Base-by-base conservation (phyloP, 2,329 filamentous ascomycete species). In the Ramichloridium luteum region DNA sequence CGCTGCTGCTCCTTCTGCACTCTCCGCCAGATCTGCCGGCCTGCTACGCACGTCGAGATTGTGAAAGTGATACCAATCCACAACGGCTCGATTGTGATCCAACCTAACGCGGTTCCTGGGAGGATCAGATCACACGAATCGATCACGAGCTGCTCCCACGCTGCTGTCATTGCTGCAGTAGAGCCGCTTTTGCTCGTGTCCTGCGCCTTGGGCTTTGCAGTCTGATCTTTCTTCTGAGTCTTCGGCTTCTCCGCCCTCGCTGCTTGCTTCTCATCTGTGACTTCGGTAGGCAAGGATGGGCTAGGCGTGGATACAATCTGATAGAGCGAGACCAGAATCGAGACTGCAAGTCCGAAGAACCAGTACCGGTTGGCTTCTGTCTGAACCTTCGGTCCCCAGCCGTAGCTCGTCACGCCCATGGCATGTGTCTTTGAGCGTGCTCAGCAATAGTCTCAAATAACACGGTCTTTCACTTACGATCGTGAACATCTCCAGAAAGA, bases 351-450 rank as follows among this genome's bases (percentile, higher is more conserved):
- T 0, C 68, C 67, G 23, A 74, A 70, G 40, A 82, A 69, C 80
- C 80, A 85, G 54, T 79, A 75, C 31, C 72, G 67, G 55, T 80
- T 72, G 1, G 70, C 71, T 55, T 83, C 74, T 13, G 67, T 38
- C 27, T 71, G 61, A 3, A 79, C 45, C 15, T 40, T 44, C n/a
- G 45, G 44, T 11, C 65, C 65, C 52, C 60, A 66, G 1, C 50
- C 28, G 2, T 56, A 56, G 1, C 45, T 48, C 22, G 62, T 64
- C 1, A 65, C 45, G 1, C 65, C 67, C 58, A 77, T 74, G 9
- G 71, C 52, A 28, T 67, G 58, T 15, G 31, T 44, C 40, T 39
- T 13, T 8, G 27, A n/a, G 13, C 23, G 6, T 3, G 15, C 20
- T n/a, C n/a, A n/a, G n/a, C 13, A 8, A 20, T 13, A 12, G 11